Evolutionary conservation across 179 eudicot species (phyloP).

Genomic region (Gypsophila paniculata): DNA sequence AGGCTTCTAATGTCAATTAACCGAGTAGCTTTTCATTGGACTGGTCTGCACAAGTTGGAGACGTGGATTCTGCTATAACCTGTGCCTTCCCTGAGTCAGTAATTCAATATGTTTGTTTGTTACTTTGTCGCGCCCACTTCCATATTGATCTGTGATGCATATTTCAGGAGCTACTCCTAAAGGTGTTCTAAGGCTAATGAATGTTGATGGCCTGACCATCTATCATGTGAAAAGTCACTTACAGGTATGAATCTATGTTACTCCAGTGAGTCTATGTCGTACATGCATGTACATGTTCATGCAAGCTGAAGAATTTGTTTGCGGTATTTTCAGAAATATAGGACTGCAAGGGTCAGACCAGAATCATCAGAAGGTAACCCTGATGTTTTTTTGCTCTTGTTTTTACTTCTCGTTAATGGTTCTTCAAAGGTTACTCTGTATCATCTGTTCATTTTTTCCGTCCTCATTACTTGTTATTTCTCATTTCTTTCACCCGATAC

Average conservation of each 20-base stretch:
- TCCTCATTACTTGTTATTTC: too few species aligned
- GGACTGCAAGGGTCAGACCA: constrained; percentile 53
- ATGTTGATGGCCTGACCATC: constrained; percentile 54
- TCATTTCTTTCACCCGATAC: background rate
- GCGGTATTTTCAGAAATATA: constrained; percentile 40
- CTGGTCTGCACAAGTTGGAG: too few species aligned
- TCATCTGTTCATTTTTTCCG: too few species aligned
- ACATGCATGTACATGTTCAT: constrained; percentile 5
- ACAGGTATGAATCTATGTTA: constrained; percentile 32
- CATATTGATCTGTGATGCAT: constrained; percentile 14
- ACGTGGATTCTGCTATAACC: too few species aligned
- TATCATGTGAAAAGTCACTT: constrained; percentile 65
- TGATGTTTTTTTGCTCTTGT: background rate
- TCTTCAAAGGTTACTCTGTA: too few species aligned
- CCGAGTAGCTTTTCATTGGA: too few species aligned
- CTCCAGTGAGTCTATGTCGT: too few species aligned
- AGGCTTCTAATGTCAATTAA: too few species aligned
- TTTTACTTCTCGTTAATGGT: background rate
- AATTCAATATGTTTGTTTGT: too few species aligned
- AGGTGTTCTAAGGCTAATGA: constrained; percentile 53
- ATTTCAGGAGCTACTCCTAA: constrained; percentile 54
- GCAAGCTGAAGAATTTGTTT: constrained; percentile 11
- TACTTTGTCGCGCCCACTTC: background rate
- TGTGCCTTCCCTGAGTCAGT: background rate
- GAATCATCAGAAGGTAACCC: constrained; percentile 44